Conservation (phyloP, 345 rosid species). For the Lagerstroemia speciosa region DNA sequence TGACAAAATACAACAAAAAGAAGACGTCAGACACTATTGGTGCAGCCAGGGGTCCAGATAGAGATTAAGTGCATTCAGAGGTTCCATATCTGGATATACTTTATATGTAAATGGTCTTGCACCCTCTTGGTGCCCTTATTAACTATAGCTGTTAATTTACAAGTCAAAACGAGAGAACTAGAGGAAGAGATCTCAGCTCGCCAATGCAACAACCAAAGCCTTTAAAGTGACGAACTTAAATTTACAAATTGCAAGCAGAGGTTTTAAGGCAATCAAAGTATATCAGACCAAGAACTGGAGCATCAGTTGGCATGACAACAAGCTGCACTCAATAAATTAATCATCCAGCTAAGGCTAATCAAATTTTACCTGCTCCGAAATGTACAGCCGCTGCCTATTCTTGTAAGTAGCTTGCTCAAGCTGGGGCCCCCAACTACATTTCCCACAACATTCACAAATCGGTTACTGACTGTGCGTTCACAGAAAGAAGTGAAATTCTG, state of each 20-base stretch:
- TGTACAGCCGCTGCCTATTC: constrained; percentile 81
- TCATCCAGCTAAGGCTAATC: neutral
- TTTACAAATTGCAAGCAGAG: neutral
- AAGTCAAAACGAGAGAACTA: neutral
- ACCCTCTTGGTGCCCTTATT: neutral
- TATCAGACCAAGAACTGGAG: neutral
- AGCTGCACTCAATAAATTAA: neutral
- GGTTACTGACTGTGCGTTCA: neutral
- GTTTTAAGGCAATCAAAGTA: neutral
- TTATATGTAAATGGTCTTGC: neutral
- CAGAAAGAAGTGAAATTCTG: neutral
- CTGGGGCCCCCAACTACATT: constrained; percentile 80
- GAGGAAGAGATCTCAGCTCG: neutral
- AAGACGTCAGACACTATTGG: neutral
- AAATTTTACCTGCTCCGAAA: constrained; percentile 60
- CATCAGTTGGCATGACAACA: neutral
- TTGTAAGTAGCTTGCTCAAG: constrained; percentile 73
- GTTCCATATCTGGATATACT: neutral
- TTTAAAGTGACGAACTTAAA: no score
- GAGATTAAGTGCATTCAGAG: neutral
- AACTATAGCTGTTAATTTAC: neutral
- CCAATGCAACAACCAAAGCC: neutral
- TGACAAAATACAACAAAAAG: no score
- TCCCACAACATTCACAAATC: neutral
- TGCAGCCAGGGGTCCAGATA: neutral